Base-by-base conservation (phyloP, 2,329 filamentous ascomycete species). In the Diaporthe velutina region DNA sequence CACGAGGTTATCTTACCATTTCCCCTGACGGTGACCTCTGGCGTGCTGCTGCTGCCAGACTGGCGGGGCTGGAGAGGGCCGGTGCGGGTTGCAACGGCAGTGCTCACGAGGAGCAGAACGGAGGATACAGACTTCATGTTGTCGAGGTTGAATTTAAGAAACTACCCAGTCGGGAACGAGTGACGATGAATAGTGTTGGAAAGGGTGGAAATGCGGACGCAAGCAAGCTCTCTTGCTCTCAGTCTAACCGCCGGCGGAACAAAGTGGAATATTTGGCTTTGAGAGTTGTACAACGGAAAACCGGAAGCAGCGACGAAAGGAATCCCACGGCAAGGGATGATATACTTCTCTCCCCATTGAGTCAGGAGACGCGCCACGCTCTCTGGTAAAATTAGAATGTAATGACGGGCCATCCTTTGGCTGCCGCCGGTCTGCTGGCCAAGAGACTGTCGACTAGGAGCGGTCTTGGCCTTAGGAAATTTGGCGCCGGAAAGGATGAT, bases 371-470 rank as follows among this genome's bases (percentile, higher is more conserved):
- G 28, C 48, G 58, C 45, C 71, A 35, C 71, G 57, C 68, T 38
- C 48, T 45, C 73, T 52, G 28, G 55, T 73, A 66, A 73, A 73
- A 73, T 73, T 73, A 73, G 73, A 64, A 70, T 57, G 25, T 58
- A 45, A 68, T 38, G 48, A 55, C 45, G 42, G 58, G 52, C 52
- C 40, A 68, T 33, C 50, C 28, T 48, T 48, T 54, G 40, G 50
- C 30, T 45, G 71, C 71, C 60, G 54, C 60, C 71, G 50, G 54
- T 45, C 54, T 68, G 70, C 2, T n/a, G 25, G 73, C 73, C 73
- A 74, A 71, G 73, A 52, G 38, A 19, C 64, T 68, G 64, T 68
- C 64, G 45, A 54, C 64, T 54, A 15, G 64, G 64, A 22, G 17
- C 17, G 48, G 64, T 54, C 64, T 68, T 68, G 64, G 64, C 64